Conservation (phyloP, 352 stramenopile species). For the Nothophytophthora sp. region DNA sequence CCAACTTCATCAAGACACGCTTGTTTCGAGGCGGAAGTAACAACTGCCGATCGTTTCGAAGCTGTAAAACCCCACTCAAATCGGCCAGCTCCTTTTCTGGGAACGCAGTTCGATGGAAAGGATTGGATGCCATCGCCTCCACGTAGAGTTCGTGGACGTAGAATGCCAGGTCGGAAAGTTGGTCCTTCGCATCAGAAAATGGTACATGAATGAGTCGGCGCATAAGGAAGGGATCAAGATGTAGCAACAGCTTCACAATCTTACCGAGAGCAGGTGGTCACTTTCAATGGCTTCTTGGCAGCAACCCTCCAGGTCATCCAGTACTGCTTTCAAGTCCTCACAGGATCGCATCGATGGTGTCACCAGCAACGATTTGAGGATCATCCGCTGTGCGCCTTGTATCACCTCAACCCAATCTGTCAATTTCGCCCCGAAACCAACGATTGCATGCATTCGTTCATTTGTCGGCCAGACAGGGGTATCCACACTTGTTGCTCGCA, state of each 20-base stretch:
- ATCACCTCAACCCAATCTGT: conserved; percentile 34
- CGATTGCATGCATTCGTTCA: conserved; percentile 18
- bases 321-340: conserved; percentile 21
- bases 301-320: conserved; percentile 23
- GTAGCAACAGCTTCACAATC: too few species aligned
- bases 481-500: not conserved
- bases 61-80: conserved; percentile 28
- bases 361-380: conserved; percentile 27
- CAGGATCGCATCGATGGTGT: conserved; percentile 31
- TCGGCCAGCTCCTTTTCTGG: conserved; percentile 17
- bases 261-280: conserved; percentile 36
- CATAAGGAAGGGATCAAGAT: too few species aligned
- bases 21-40: conserved; percentile 32
- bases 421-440: conserved; percentile 12
- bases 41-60: conserved; percentile 33
- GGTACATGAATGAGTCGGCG: too few species aligned
- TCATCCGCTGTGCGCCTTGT: conserved; percentile 14
- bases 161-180: conserved; percentile 38
- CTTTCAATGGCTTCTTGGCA: conserved; percentile 23
- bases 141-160: conserved; percentile 45
- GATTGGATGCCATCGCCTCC: conserved; percentile 45
- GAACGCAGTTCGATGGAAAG: conserved; percentile 29
- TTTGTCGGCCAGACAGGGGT: conserved; percentile 17
- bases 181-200: conserved; percentile 17
- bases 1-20: conserved; percentile 42